phyloP scores from a whole-genome alignment of 73 alveolate species.

The Paramecium octaurelia region DNA sequence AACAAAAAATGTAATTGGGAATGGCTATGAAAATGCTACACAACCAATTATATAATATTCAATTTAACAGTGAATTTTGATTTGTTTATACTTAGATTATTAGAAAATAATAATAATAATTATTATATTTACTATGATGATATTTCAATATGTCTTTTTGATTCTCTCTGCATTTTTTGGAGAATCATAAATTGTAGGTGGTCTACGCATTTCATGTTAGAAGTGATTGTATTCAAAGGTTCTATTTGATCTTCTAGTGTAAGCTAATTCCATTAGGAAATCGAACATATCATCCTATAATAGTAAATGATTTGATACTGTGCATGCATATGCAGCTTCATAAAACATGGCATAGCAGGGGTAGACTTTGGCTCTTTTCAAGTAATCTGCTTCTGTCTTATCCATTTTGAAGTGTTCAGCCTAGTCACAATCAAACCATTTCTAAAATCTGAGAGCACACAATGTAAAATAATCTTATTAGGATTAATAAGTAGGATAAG shows the following conservation, averaged over 20 bases:
- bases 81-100: neutral
- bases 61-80: slow-evolving; percentile 27
- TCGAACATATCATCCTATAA: slow-evolving; percentile 62
- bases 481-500: slow-evolving; percentile 50
- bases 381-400: slow-evolving; percentile 20
- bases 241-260: slow-evolving; percentile 58
- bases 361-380: slow-evolving; percentile 55
- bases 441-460: slow-evolving; percentile 59
- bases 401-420: slow-evolving; percentile 58
- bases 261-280: slow-evolving; percentile 64
- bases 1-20: slow-evolving; percentile 30
- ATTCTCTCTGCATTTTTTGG: slow-evolving; percentile 65
- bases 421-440: slow-evolving; percentile 63
- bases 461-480: slow-evolving; percentile 59
- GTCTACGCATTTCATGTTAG: slow-evolving; percentile 54
- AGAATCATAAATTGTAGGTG: slow-evolving; percentile 60
- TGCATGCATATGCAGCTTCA: slow-evolving; percentile 64
- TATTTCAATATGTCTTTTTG: slow-evolving; percentile 46
- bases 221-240: slow-evolving; percentile 55
- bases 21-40: slow-evolving; percentile 34
- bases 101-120: neutral
- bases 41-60: neutral
- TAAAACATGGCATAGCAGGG: slow-evolving; percentile 58
- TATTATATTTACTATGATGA: neutral
- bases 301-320: neutral